Conservation (phyloP, 2,329 filamentous ascomycete species). For the Dryadomyces quercus-mongolicae region DNA sequence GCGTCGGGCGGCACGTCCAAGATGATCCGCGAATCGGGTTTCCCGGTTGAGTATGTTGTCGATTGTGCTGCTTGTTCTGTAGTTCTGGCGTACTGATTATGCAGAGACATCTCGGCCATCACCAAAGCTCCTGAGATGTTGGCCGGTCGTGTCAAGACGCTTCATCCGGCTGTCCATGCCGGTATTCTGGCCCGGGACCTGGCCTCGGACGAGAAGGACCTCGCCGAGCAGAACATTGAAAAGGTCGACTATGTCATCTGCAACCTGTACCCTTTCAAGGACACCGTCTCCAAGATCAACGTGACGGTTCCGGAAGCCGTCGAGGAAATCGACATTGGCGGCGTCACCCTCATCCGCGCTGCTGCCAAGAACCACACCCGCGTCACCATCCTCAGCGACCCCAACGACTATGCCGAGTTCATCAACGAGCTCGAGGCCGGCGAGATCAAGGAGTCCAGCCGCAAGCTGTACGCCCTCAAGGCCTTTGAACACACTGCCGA, state of each 20-base stretch:
- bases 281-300: conserved; percentile 92
- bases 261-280: conserved; percentile 99
- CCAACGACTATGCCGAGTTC: conserved; percentile 87
- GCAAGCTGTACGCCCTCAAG: conserved; percentile 87
- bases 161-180: conserved; percentile 84
- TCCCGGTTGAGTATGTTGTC: conserved; percentile 67
- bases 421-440: conserved; percentile 79
- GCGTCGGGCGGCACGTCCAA: conserved; percentile 91
- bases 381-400: conserved; percentile 92
- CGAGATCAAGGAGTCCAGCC: conserved; percentile 72
- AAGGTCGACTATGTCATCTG: conserved; percentile 95
- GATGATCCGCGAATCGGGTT: conserved; percentile 93
- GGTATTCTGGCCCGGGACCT: conserved; percentile 90
- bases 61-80: too few relatives aligned
- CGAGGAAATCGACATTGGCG: conserved; percentile 97
- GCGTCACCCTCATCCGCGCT: conserved; percentile 89
- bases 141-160: conserved; percentile 66
- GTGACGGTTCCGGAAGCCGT: conserved; percentile 95
- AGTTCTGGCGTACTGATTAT: not conserved
- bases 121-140: conserved; percentile 97
- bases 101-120: conserved; percentile 90
- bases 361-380: conserved; percentile 96
- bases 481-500: conserved; percentile 97
- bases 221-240: conserved; percentile 86
- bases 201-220: conserved; percentile 90